Percentiles rank a stretch among this genome's conserved stretches.
phyloP scores from a whole-genome alignment of 495 filamentous ascomycete genomes.

The Podospora fimiseda region DNA sequence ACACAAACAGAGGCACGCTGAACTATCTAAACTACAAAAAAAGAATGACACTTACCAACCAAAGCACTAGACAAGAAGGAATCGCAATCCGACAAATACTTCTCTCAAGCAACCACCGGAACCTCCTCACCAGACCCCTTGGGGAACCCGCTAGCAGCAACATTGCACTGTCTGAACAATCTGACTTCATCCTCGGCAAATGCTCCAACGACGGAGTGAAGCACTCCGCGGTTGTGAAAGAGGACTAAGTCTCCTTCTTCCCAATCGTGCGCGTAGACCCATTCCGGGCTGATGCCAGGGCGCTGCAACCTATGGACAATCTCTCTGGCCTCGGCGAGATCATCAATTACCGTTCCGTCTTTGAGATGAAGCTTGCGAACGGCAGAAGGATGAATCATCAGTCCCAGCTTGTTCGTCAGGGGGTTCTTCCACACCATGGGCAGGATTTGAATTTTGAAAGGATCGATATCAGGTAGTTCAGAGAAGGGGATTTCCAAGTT shows the following conservation, averaged over 20 bases:
- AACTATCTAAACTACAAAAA: too few relatives aligned
- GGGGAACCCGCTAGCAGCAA: constrained; percentile 53
- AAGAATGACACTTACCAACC: too few relatives aligned
- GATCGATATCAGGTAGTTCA: constrained; percentile 56
- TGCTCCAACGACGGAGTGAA: constrained; percentile 68
- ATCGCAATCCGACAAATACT: too few relatives aligned
- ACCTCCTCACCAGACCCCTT: constrained; percentile 39
- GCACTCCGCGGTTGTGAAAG: constrained; percentile 65
- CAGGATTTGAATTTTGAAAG: constrained; percentile 58
- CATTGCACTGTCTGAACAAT: constrained; percentile 69
- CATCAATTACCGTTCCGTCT: constrained; percentile 59
- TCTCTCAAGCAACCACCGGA: constrained; percentile 2
- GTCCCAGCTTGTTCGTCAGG: constrained; percentile 56
- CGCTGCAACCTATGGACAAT: constrained; percentile 62
- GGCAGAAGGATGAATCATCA: constrained; percentile 65
- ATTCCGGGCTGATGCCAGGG: constrained; percentile 60
- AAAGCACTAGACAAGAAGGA: too few relatives aligned
- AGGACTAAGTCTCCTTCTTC: constrained; percentile 65
- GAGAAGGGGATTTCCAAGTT: constrained; percentile 48
- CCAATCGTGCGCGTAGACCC: constrained; percentile 71
- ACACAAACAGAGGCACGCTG: too few relatives aligned
- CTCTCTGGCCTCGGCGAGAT: constrained; percentile 57
- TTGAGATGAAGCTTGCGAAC: constrained; percentile 56
- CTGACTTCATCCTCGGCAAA: constrained; percentile 65
- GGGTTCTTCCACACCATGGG: constrained; percentile 72